Evolutionary conservation across 306 rosid genomes (phyloP).

Genomic region (Abrus pulchellus): DNA sequence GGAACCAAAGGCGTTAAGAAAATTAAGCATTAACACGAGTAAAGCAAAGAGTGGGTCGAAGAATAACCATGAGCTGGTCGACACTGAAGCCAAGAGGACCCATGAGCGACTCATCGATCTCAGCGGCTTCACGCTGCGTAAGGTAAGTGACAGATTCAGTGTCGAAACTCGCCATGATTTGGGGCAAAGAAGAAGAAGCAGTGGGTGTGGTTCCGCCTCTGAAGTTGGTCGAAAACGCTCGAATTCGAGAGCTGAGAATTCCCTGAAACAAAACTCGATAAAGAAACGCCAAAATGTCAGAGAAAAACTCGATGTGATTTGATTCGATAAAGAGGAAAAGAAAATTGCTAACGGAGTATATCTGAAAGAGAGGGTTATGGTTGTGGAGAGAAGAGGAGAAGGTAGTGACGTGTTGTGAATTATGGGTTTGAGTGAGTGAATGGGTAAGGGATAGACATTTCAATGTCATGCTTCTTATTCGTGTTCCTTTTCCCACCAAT

Average conservation of each 20-base stretch:
- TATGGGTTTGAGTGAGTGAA: constrained; percentile 47
- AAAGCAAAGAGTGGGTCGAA: not conserved
- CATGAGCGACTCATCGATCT: constrained; percentile 92
- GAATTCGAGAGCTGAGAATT: constrained; percentile 56
- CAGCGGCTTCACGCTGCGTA: constrained; percentile 85
- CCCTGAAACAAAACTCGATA: constrained; percentile 50
- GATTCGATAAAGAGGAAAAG: not conserved
- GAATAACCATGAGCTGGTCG: constrained; percentile 88
- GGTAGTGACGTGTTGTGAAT: not conserved
- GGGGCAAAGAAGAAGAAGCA: not conserved
- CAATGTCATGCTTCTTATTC: constrained; percentile 57
- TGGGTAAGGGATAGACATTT: constrained; percentile 50
- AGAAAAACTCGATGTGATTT: constrained; percentile 3
- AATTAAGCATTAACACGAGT: not conserved
- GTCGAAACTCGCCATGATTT: constrained; percentile 60
- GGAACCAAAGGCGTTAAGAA: not conserved
- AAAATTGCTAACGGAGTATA: constrained; percentile 53
- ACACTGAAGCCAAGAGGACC: constrained; percentile 94
- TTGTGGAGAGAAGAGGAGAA: constrained; percentile 44
- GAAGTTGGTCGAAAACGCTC: constrained; percentile 54
- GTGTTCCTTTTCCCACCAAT: constrained; percentile 48
- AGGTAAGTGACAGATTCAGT: constrained; percentile 66
- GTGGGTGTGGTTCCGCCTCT: constrained; percentile 11
- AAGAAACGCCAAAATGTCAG: not conserved
- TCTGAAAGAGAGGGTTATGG: constrained; percentile 45